Evolutionary conservation across 2,329 filamentous ascomycete genomes (phyloP).

Genomic region (Alternaria rosae): DNA sequence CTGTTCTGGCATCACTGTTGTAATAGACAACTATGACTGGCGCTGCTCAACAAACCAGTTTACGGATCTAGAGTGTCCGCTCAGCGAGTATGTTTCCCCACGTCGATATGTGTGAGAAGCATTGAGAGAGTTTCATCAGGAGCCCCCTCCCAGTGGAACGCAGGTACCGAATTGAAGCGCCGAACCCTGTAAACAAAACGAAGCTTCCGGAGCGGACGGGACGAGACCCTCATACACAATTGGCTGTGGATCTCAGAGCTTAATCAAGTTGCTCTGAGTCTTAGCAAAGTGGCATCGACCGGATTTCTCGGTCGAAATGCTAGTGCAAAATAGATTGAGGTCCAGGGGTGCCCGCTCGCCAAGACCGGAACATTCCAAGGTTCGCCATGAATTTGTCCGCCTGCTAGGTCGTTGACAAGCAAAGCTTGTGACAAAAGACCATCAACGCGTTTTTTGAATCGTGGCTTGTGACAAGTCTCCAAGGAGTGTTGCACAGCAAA

Average conservation of each 20-base stretch:
- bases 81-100: neutral
- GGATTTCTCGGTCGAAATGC: slow-evolving; percentile 25
- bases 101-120: neutral
- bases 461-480: neutral
- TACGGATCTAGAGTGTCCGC: neutral
- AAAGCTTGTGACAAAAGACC: neutral
- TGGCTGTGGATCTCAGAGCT: slow-evolving; percentile 30
- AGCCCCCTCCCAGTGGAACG: slow-evolving; percentile 15
- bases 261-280: slow-evolving; percentile 23
- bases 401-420: neutral
- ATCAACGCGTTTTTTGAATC: neutral
- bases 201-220: slow-evolving; percentile 45
- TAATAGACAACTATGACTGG: neutral
- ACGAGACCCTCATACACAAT: slow-evolving; percentile 38
- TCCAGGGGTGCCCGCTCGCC: slow-evolving; percentile 13
- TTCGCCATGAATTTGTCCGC: slow-evolving; percentile 7
- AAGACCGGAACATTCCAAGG: slow-evolving; percentile 6
- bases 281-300: slow-evolving; percentile 32
- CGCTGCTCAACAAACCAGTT: neutral
- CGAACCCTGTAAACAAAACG: slow-evolving; percentile 13
- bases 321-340: slow-evolving; percentile 15
- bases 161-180: slow-evolving; percentile 12
- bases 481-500: neutral
- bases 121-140: slow-evolving; percentile 3
- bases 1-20: neutral